A percentile compares a stretch with the other conserved stretches of the same genome.
Evolutionary conservation across 306 rosid genomes (phyloP).

Genomic region (Gillenia trifoliata): DNA sequence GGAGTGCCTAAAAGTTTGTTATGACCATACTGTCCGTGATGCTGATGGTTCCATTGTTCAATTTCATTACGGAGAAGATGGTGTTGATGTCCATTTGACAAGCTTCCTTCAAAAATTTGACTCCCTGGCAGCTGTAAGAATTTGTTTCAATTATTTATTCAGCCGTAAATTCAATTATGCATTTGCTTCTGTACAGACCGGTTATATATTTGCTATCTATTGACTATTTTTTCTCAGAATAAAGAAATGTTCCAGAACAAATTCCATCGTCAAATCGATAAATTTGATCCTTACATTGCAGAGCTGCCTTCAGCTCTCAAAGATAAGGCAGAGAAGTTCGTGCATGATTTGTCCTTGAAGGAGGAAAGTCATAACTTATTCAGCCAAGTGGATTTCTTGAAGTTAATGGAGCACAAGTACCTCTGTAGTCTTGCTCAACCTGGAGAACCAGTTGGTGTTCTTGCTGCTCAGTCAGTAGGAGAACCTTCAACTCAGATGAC

Average conservation of each 20-base stretch:
- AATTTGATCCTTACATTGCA: constrained; percentile 53
- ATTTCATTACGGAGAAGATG: constrained; percentile 90
- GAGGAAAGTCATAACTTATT: constrained; percentile 27
- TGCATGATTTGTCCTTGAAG: constrained; percentile 29
- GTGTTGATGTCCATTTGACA: constrained; percentile 89
- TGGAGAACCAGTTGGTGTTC: constrained; percentile 96
- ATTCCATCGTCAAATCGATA: constrained; percentile 47
- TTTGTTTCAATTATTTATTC: constrained; percentile 8
- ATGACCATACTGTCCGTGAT: constrained; percentile 94
- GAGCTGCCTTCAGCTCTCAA: constrained; percentile 65
- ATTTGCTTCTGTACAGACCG: constrained; percentile 5
- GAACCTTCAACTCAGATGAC: constrained; percentile 99
- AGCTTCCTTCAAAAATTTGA: constrained; percentile 75
- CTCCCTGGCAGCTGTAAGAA: constrained; percentile 57
- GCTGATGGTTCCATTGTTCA: constrained; percentile 89
- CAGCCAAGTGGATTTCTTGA: constrained; percentile 43
- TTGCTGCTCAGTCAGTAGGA: constrained; percentile 92
- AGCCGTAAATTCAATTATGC: not conserved
- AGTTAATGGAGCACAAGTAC: constrained; percentile 88
- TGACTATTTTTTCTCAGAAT: constrained; percentile 54
- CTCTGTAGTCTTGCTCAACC: constrained; percentile 85
- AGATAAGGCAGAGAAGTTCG: constrained; percentile 46
- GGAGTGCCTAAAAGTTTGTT: constrained; percentile 76
- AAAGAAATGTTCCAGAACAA: constrained; percentile 56
- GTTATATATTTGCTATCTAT: constrained; percentile 7